Evolutionary conservation across 2,329 filamentous ascomycete genomes (phyloP), one percentile per base, ranked within the genome.

Genomic region (Beauveria australis): DNA sequence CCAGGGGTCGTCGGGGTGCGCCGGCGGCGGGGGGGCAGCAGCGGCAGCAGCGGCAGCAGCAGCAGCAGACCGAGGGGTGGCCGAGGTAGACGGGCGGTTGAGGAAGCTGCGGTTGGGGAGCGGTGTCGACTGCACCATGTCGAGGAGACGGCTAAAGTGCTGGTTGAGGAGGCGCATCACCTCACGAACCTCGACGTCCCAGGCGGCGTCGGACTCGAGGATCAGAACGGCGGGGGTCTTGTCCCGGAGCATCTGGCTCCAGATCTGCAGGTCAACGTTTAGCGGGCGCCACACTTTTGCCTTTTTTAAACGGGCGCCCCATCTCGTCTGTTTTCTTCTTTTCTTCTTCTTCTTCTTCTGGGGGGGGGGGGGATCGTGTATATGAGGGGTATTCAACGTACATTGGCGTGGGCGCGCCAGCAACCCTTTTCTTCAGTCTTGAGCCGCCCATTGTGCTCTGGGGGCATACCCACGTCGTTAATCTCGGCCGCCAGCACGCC

Each of bases 331-430:
- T 37, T 37, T 37, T 33, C 10, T 14, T 33, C 30, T 33, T 33
- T 33, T 14, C 33, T 37, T n/a, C n/a, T n/a, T n/a, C n/a, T n/a
- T n/a, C n/a, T n/a, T n/a, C n/a, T n/a, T n/a, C 18, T 10, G 30
- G 3, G 28, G 2, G 3, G 4, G 24, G 16, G 12, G 10, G 30
- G 9, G 10, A 12, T 33, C 30, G 30, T 10, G 30, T 33, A 9
- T 28, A n/a, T 9, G 16, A 10, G 8, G 10, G 43, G 40, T 19
- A n/a, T 37, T 37, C 33, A 37, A 26, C 33, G 16, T 62, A 69
- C 67, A 52, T 71, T 71, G 5, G 68, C 68, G 53, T 71, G 69
- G 5, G 69, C 67, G 47, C 69, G 59, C 63, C 65, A 70, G 61
- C 66, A 67, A 5, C 65, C 68, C 40, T 66, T 67, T 47, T 70